Base-by-base conservation (phyloP, 495 filamentous ascomycete genomes). In the Physcia stellaris region DNA sequence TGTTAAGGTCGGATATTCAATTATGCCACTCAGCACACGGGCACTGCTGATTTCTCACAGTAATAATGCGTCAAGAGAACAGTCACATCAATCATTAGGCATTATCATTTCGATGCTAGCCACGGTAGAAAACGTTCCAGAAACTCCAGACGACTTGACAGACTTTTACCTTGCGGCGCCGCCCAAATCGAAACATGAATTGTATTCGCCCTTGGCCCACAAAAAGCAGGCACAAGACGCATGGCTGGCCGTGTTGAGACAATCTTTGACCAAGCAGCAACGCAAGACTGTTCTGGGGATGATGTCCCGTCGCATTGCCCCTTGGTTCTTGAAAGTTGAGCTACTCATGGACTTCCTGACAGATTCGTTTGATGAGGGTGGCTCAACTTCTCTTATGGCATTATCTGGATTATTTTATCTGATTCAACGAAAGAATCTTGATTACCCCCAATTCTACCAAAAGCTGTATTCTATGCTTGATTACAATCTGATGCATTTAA, bases 301-400 rank as follows among this genome's bases (percentile, higher is more conserved):
- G 35, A 80, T 93, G 66, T 68, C 82, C 4, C 64, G 67, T 42
- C 73, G 67, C 15, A 86, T 96, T 37, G 78, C 80, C 33, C 87
- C 90, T 1, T 88, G 82, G 80, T 94, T 96, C 59, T 70, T 59
- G 24, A 77, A 81, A 24, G 76, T 81, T 4, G 86, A 94, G 51
- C 65, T 88, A 6, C 68, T 99, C n/a, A 87, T 95, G 79, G 92
- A 99, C 62, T 96, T 96, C 59, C 61, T 99, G 26, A 94, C 86
- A 2, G 86, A 93, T 57, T 87, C 77, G 12, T 96, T 88, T 59
- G 72, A 94, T 47, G 57, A 72, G 13, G 87, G 92, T 35, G 90
- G 90, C 38, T 77, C 83, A 4, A 82, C 71, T 6, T 85, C 90
- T 4, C 72, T 96, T 3, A 69, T 94, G 18, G 86, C 92, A 2